A percentile compares a stretch with the other conserved stretches of the same genome.
phyloP scores from a whole-genome alignment of 805 yeast species.

The Wickerhamomyces bisporus region DNA sequence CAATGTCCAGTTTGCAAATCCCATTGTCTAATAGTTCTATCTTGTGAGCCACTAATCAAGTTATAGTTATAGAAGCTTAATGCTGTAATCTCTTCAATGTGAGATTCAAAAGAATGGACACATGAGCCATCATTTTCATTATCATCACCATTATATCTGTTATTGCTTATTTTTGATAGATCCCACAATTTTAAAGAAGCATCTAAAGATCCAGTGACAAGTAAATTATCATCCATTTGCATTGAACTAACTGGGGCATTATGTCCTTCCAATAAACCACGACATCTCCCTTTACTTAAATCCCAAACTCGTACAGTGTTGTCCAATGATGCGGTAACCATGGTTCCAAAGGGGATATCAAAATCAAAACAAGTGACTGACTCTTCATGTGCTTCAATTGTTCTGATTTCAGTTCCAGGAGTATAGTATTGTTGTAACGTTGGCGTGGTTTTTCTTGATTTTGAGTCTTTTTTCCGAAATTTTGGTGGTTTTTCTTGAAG shows the following conservation, averaged over 20 bases:
- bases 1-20: conserved; percentile 62
- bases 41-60: conserved; percentile 67
- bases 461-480: conserved; percentile 25
- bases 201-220: conserved; percentile 57
- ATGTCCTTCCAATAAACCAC: conserved; percentile 57
- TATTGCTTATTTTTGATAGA: conserved; percentile 24
- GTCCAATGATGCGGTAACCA: conserved; percentile 76
- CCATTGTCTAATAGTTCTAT: conserved; percentile 73
- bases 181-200: conserved; percentile 64
- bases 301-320: conserved; percentile 85
- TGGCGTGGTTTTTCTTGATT: conserved; percentile 48
- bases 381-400: conserved; percentile 48
- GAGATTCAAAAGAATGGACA: conserved; percentile 52
- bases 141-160: conserved; percentile 16
- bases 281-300: conserved; percentile 47
- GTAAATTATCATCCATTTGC: conserved; percentile 47
- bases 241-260: conserved; percentile 52
- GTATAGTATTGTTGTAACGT: conserved; percentile 60
- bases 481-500: conserved; percentile 31
- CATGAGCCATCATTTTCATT: conserved; percentile 30
- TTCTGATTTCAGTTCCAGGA: conserved; percentile 49
- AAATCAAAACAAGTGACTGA: conserved; percentile 57
- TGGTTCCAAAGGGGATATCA: conserved; percentile 67
- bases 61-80: conserved; percentile 46
- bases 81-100: conserved; percentile 62